These are phyloP conservation scores for Botryotinia convoluta DNA, from an alignment of 2,329 filamentous ascomycete species.

Conservation along the genomic window DNA sequence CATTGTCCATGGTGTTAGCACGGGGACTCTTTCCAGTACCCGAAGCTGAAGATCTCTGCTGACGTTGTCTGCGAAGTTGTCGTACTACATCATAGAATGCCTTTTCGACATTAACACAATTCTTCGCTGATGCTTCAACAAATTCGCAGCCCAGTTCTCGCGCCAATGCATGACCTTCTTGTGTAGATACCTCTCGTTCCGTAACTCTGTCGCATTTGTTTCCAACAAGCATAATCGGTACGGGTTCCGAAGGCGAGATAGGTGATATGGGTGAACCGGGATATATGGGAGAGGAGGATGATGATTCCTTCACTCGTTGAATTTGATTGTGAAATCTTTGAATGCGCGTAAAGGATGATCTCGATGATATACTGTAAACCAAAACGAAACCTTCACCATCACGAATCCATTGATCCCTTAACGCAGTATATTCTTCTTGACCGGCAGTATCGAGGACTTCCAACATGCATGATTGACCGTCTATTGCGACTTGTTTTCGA, in stretches of 20 bases:
- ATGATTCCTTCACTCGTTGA: slow-evolving; percentile 92
- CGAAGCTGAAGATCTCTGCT: slow-evolving; percentile 39
- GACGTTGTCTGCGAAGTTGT: slow-evolving; percentile 79
- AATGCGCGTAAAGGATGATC: slow-evolving; percentile 92
- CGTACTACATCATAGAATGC: slow-evolving; percentile 97
- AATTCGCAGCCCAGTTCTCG: slow-evolving; percentile 94
- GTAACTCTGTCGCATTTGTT: slow-evolving; percentile 98
- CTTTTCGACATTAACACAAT: slow-evolving; percentile 97
- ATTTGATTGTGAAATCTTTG: slow-evolving; percentile 96
- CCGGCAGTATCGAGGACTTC: slow-evolving; percentile 96
- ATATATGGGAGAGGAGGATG: slow-evolving; percentile 71
- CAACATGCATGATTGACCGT: slow-evolving; percentile 93
- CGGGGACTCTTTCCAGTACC: slow-evolving; percentile 30
- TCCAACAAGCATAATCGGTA: slow-evolving; percentile 96
- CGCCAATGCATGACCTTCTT: slow-evolving; percentile 89
- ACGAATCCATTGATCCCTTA: slow-evolving; percentile 97
- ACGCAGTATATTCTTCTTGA: slow-evolving; percentile 96
- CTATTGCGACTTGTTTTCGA: slow-evolving; percentile 88
- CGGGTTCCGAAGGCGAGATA: slow-evolving; percentile 51
- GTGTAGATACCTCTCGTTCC: slow-evolving; percentile 92
- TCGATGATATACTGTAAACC: slow-evolving; percentile 97
- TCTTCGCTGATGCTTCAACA: slow-evolving; percentile 94
- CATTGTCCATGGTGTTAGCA: slow-evolving; percentile 29
- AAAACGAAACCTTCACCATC: slow-evolving; percentile 97
- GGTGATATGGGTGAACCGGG: slow-evolving; percentile 69